Base-by-base conservation (phyloP, 169 alveolate species). In the Cryptosporidium baileyi region DNA sequence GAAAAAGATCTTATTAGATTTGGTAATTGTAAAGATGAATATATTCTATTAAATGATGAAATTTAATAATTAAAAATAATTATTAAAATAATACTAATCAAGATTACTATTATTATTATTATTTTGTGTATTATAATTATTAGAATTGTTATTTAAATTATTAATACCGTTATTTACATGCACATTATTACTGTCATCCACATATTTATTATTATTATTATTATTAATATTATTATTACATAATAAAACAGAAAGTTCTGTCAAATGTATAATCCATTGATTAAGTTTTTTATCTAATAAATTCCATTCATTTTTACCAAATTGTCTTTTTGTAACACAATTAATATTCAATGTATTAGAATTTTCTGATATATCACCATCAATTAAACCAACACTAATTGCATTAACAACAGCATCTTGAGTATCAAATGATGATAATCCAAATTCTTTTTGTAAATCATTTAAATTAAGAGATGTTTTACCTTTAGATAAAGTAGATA, bases 21-120 rank as follows among this genome's bases (percentile, higher is more conserved):
- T 79, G 97, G 96, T 2, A 67, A 74, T 9, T 85, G 92, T 40
- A 79, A 82, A 24, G 90, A 93, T 43, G 96, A 95, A 47, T 95
- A 82, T 80, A 91, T 95, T 0, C 38, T 93, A 34, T 89, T 95
- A 82, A 91, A 92, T 79, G 93, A 89, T 19, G 82, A 80, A 19
- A 85, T 61, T 32, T 11, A 43, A 43, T 43, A 43, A 43, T 43
- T 15, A n/a, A 22, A 51, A 1, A n/a, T 15, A 15, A 51, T 51
- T 51, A 51, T 15, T 13, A 13, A 15, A 11, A 41, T 41, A 41
- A 15, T 41, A 41, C 19, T 15, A 41, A 15, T 41, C 8, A 15
- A 11, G 49, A 11, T 9, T 41, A 41, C 15, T 9, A 11, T 11
- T 41, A 41, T 41, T 41, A 15, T 41, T n/a, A n/a, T n/a, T n/a